Evolutionary conservation across 495 filamentous ascomycete species (phyloP), one percentile per base, ranked within the genome.

Genomic region (Trichoderma asperelloides): DNA sequence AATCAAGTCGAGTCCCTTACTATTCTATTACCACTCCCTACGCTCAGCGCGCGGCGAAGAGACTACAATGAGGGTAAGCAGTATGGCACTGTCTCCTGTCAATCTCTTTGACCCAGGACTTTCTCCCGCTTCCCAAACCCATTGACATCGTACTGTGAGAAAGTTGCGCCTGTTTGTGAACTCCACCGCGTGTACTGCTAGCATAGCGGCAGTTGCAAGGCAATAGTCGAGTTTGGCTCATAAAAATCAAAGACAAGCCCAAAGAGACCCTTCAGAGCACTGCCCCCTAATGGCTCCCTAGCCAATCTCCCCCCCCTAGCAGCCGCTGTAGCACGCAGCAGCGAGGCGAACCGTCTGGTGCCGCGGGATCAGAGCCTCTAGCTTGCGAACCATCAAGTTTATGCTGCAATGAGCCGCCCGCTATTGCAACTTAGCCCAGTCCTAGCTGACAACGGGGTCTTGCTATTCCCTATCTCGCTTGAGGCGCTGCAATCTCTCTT

Each of bases 321-420:
- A 30, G 8, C 27, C 55, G 25, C 28, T 13, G 55, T 28, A 30
- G 55, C 55, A 60, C 11, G 25, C 23, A 60, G 28, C 16, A 21
- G 55, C 55, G 55, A 60, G 55, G 27, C 55, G 55, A 60, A 21
- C 55, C 55, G 55, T 28, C 23, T 11, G 55, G 55, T 60, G 55
- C 55, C 55, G 55, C 55, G 55, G 55, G 27, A 27, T 30, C 55
- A 60, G 28, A 30, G 55, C 25, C 55, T 60, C 55, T 60, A 60
- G 55, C 55, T 30, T 11, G 25, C 23, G 16, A 30, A 21, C 55
- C 55, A 25, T 60, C 27, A 60, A 51, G 47, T 28, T 30, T 25
- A 37, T 60, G 47, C 55, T 60, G 13, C 55, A 15, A 60, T 60
- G 55, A 30, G 55, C 55, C 55, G 55, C 55, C 55, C 55, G 16